These are phyloP conservation scores for Ceratocystis huliohia DNA, from an alignment of 2,329 filamentous ascomycete genomes.

Conservation along the genomic window DNA sequence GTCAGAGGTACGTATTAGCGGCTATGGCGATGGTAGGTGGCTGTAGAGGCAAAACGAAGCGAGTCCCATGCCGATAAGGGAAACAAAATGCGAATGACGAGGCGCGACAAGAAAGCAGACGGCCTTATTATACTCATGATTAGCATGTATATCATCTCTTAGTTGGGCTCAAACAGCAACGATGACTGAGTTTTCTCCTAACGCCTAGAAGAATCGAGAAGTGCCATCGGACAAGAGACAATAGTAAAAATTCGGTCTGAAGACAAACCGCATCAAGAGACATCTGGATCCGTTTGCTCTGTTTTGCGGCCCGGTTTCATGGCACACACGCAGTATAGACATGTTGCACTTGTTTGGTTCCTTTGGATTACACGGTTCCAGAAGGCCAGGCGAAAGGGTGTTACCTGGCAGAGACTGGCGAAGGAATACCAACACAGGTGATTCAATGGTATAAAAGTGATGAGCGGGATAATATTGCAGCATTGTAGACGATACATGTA, in stretches of 20 bases:
- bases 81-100: neutral
- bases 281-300: neutral
- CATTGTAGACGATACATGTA: neutral
- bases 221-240: neutral
- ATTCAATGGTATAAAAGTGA: neutral
- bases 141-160: neutral
- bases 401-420: neutral
- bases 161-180: neutral
- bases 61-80: neutral
- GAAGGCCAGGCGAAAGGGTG: slow-evolving; percentile 4
- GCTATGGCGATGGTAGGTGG: neutral
- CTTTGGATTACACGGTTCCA: neutral
- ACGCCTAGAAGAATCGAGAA: neutral
- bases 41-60: neutral
- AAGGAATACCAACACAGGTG: neutral
- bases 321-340: neutral
- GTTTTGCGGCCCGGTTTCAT: neutral
- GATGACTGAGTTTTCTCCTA: neutral
- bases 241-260: neutral
- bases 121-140: neutral
- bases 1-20: neutral
- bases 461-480: too few relatives aligned
- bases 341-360: neutral
- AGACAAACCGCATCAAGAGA: neutral
- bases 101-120: neutral